These are phyloP conservation scores for Lactuca saligna DNA, from an alignment of 129 eudicot species.

Conservation along the genomic window DNA sequence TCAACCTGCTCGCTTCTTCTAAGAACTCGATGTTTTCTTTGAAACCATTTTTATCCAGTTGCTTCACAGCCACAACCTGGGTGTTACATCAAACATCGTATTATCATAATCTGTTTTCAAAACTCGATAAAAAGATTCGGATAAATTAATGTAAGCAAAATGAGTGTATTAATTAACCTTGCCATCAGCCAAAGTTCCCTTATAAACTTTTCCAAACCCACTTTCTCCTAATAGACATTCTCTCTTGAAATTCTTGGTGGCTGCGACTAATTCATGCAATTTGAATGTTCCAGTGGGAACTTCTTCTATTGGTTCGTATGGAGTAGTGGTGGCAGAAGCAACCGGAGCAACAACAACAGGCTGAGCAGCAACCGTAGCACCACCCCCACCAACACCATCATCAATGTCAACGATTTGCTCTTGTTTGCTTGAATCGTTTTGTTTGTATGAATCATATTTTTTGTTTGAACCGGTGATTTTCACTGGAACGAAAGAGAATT, in stretches of 20 bases:
- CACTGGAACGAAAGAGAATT: conserved; percentile 6
- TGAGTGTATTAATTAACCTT: conserved; percentile 39
- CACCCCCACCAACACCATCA: neutral
- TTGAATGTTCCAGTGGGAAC: conserved; percentile 39
- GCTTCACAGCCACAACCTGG: conserved; percentile 70
- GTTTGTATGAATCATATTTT: conserved; percentile 6
- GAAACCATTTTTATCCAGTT: conserved; percentile 51
- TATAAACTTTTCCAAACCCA: conserved; percentile 64
- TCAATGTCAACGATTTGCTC: neutral
- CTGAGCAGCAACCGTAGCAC: neutral
- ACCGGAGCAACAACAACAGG: neutral
- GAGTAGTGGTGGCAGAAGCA: neutral
- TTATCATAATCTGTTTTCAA: neutral
- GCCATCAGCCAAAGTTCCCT: conserved; percentile 52
- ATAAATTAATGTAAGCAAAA: neutral
- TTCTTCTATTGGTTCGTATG: conserved; percentile 2
- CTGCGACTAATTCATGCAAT: conserved; percentile 59
- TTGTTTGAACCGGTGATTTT: conserved; percentile 12
- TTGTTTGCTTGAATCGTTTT: neutral
- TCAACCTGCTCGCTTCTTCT: conserved; percentile 45
- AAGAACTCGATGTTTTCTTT: conserved; percentile 59
- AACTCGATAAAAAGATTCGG: neutral
- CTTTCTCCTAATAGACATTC: conserved; percentile 74
- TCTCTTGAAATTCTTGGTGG: conserved; percentile 63
- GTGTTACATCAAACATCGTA: conserved; percentile 7